These are phyloP conservation scores for Carallia brachiata DNA, from an alignment of 345 rosid species.

Conservation along the genomic window DNA sequence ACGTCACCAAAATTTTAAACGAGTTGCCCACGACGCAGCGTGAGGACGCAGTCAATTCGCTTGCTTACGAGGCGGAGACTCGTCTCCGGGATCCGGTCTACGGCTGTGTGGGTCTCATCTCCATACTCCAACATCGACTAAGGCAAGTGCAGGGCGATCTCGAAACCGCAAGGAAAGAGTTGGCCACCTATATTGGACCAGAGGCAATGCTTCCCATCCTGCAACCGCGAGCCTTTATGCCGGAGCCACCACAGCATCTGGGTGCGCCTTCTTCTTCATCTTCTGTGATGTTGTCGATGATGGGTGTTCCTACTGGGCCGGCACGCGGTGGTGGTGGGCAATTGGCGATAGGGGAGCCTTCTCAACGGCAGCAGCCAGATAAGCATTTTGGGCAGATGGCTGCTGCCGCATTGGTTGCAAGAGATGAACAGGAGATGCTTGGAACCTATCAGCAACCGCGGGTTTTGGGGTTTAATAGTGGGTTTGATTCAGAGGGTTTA, in stretches of 20 bases:
- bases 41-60: conserved; percentile 79
- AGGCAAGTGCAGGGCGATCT: conserved; percentile 55
- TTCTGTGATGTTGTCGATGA: conserved; percentile 43
- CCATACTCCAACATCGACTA: conserved; percentile 63
- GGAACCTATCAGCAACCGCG: conserved; percentile 48
- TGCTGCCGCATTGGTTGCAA: conserved; percentile 53
- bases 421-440: conserved; percentile 63
- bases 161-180: conserved; percentile 54
- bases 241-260: conserved; percentile 23
- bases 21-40: conserved; percentile 55
- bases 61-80: conserved; percentile 76
- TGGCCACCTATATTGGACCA: conserved; percentile 50
- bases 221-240: conserved; percentile 33
- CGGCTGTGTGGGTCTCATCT: conserved; percentile 75
- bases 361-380: conserved; percentile 20
- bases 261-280: conserved; percentile 36
- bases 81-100: conserved; percentile 81
- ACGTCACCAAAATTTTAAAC: conserved; percentile 68
- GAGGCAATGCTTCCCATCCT: conserved; percentile 48
- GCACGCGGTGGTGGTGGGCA: conserved; percentile 2
- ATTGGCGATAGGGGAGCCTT: conserved; percentile 35
- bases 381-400: conserved; percentile 49
- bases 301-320: conserved; percentile 43
- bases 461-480: conserved; percentile 40
- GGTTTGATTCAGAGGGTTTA: conserved; percentile 35